These are phyloP conservation scores for Moesziomyces globuligerus DNA, from an alignment of 1,284 basidiomycete genomes.

Conservation along the genomic window DNA sequence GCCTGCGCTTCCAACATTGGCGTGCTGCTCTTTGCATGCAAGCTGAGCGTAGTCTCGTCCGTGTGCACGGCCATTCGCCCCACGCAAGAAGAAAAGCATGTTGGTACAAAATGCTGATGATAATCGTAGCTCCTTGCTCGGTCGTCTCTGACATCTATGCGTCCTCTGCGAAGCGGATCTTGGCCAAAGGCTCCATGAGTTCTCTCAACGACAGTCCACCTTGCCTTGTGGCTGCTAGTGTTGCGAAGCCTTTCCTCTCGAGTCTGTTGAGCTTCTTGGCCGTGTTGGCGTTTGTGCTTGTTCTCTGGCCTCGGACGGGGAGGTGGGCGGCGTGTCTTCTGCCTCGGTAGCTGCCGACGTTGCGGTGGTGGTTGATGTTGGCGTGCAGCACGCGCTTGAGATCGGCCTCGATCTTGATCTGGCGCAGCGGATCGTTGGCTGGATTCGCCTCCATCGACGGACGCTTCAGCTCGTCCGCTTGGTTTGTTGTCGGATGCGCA, in stretches of 20 bases:
- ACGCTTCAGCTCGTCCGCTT: slow-evolving; percentile 4
- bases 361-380: slow-evolving; percentile 87
- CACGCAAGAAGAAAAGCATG: too few species aligned
- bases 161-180: slow-evolving; percentile 16
- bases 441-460: slow-evolving; percentile 52
- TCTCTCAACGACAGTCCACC: slow-evolving; percentile 8
- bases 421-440: slow-evolving; percentile 71
- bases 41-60: too few species aligned
- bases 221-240: background rate
- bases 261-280: slow-evolving; percentile 84
- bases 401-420: slow-evolving; percentile 83
- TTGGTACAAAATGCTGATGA: too few species aligned
- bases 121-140: too few species aligned
- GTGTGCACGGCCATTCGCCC: too few species aligned
- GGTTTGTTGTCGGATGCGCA: slow-evolving; percentile 63
- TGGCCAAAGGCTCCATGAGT: slow-evolving; percentile 42
- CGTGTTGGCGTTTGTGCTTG: slow-evolving; percentile 83
- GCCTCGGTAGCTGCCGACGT: slow-evolving; percentile 88
- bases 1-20: too few species aligned
- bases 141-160: background rate
- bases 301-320: slow-evolving; percentile 89
- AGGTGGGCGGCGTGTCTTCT: slow-evolving; percentile 86
- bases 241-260: slow-evolving; percentile 69
- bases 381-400: slow-evolving; percentile 80
- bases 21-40: too few species aligned